Percentiles rank a stretch among this genome's conserved stretches.
These are phyloP conservation scores for Bathelium albidoporum DNA, from an alignment of 495 filamentous ascomycete genomes.

Conservation along the genomic window DNA sequence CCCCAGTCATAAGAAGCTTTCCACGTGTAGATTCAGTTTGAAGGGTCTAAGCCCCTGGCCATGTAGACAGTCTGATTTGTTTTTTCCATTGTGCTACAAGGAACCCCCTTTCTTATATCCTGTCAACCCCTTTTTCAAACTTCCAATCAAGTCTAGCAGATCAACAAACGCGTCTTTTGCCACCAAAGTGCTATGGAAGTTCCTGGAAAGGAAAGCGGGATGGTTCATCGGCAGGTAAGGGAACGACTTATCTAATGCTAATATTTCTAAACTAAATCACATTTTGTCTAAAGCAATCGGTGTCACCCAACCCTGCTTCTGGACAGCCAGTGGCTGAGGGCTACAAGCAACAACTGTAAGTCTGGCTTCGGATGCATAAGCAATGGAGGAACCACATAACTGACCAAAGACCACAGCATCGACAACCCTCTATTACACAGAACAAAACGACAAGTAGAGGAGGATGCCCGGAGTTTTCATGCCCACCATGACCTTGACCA, in stretches of 20 bases:
- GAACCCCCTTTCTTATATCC: background rate
- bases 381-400: background rate
- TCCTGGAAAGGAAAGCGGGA: background rate
- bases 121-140: background rate
- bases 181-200: background rate
- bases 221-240: background rate
- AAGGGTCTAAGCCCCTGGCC: background rate
- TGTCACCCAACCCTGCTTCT: background rate
- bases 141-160: background rate
- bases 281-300: background rate
- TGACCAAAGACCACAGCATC: background rate
- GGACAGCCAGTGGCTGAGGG: background rate
- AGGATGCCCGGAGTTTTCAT: conserved; percentile 3
- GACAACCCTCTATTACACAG: conserved; percentile 12
- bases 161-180: background rate
- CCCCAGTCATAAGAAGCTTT: background rate
- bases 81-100: background rate
- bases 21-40: too few species aligned
- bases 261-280: background rate
- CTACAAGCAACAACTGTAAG: background rate
- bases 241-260: background rate
- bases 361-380: background rate
- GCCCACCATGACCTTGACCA: conserved; percentile 5
- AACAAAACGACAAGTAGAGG: conserved; percentile 5
- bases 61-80: background rate